phyloP scores from a whole-genome alignment of 176 grass and related monocot genomes.

The Pontederia crassipes region DNA sequence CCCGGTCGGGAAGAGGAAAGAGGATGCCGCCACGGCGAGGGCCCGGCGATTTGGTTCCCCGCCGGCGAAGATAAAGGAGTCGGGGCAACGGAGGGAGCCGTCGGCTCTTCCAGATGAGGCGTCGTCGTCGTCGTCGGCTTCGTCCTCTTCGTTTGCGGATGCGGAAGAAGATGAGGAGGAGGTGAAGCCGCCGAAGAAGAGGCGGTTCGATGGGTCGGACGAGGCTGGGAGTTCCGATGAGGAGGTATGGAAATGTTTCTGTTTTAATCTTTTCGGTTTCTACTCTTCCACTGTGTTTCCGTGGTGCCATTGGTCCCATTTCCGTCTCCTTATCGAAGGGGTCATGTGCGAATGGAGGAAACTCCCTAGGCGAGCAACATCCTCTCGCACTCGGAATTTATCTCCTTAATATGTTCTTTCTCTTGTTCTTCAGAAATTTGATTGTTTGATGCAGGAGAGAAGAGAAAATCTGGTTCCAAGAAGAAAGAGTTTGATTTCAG shows the following conservation, averaged over 20 bases:
- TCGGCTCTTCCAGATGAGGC: neutral
- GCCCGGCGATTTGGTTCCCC: too few species aligned
- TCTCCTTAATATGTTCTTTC: neutral
- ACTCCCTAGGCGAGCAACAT: too few species aligned
- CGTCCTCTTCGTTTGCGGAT: conserved; percentile 32
- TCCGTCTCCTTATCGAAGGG: too few species aligned
- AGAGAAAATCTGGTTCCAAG: conserved; percentile 4
- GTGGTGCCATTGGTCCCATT: too few species aligned
- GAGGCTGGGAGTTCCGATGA: conserved; percentile 6
- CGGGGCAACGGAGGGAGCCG: neutral
- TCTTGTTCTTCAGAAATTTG: neutral
- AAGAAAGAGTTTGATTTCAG: neutral
- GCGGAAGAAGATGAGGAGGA: conserved; percentile 47
- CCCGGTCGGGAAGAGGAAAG: conserved; percentile 3
- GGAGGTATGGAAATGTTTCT: conserved; percentile 13
- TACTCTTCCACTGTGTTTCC: too few species aligned
- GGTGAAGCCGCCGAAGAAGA: conserved; percentile 85
- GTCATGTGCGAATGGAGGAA: too few species aligned
- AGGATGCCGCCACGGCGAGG: neutral
- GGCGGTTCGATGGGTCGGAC: conserved; percentile 49
- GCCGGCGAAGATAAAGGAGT: conserved; percentile 21
- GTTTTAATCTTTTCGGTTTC: too few species aligned
- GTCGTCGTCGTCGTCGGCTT: conserved; percentile 10
- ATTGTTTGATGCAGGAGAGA: neutral
- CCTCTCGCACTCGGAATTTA: too few species aligned